Evolutionary conservation across 1,139 yeast species (phyloP), one percentile per base, ranked within the genome.

Genomic region (Geotrichum histeridarum): DNA sequence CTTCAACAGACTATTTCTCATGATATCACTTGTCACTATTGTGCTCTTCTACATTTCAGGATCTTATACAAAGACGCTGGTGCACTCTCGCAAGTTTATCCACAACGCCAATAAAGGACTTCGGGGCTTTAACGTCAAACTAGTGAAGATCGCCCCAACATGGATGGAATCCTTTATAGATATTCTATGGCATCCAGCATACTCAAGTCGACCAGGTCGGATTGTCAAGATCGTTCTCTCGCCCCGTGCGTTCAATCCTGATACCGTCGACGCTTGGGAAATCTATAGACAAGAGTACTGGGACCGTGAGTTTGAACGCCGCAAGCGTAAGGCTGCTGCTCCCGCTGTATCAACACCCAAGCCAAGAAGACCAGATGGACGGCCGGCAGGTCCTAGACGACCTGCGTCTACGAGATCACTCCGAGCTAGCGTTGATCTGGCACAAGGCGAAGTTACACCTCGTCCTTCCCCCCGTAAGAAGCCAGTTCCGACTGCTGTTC

Each of bases 181-280:
- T 51, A 50, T 56, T 39, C 45, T 57, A 12, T 67, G 61, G 65
- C 61, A 58, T 33, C 68, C 69, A 1, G 63, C 62, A 1, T 65
- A 62, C 53, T 44, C 63, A 6, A 36, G 50, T 30, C 55, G 60
- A 4, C 64, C 63, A 7, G 69, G 68, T 7, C 50, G 64, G 18
- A 57, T 65, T 14, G 82, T 86, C 14, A 90, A 90, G 67, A 69
- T 93, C 12, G 86, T 88, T 2, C 73, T 93, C 55, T 85, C 86
- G 57, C 86, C 97, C 0, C 75, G 96, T 53, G 84, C 84, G 1
- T 93, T 91, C 69, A 81, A 82, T 58, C 82, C 93, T 0, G 94
- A 87, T 55, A 81, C 87, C 3, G 77, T 96, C 61, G 97, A 91
- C 67, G 94, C 91, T 11, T 93, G 99, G 99, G 99, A 93, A 64